Base-by-base conservation (phyloP, 2,329 filamentous ascomycete species). In the Ceratocystis cubensis region DNA sequence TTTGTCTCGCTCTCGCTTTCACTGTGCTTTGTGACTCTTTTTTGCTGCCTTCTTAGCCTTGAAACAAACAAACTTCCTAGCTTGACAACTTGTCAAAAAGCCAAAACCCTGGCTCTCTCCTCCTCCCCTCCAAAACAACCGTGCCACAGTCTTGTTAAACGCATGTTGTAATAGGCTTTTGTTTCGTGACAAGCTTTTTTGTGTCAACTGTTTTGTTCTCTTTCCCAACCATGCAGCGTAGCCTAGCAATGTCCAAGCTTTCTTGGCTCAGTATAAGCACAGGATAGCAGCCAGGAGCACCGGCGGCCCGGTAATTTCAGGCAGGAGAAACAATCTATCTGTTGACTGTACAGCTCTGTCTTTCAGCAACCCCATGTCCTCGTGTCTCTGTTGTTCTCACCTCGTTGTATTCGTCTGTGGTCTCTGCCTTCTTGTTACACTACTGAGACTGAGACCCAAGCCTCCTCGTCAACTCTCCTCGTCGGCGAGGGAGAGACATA, bases 181-280 rank as follows among this genome's bases (percentile, higher is more conserved):
- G 53, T 59, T 59, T 59, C 53, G 53, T 59, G 28, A 59, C n/a
- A 59, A 33, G 53, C 53, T 33, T 59, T 59, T 33, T 33, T 59
- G 53, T 59, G 53, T 59, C 53, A 59, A 59, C 25, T 41, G 10
- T 41, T 41, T 8, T 33, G 53, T 33, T 59, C 25, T 30, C 37
- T 41, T 41, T 41, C 10, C 30, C 10, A 41, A 4, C 37, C 37
- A 10, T 41, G 37, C 37, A 41, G 10, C 37, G 37, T 41, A 13
- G 37, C 37, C 37, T 25, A 25, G 17, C 28, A 25, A 30, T 17
- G 53, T 59, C 53, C 53, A 59, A 59, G 53, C 53, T 59, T 22
- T 22, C 22, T 50, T n/a, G 46, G n/a, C n/a, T 20, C 17, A 50
- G 46, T 10, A 50, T 8, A 50, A 20, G 46, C 46, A n/a, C 7